Evolutionary conservation across 495 filamentous ascomycete species (phyloP).

Genomic region (Penicillium pulvis): DNA sequence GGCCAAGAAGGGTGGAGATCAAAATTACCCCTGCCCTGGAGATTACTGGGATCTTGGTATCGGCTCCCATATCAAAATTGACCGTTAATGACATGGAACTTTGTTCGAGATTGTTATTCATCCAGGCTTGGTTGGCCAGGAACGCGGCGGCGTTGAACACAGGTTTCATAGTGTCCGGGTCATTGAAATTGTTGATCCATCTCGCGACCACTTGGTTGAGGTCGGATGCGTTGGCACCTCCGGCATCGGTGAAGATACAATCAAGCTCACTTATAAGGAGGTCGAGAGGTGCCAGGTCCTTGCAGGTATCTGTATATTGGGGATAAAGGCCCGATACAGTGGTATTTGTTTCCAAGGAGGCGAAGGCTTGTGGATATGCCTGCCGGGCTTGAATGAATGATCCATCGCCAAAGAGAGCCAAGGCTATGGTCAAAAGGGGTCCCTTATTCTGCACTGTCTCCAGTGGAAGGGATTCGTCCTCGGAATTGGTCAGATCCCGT

Average conservation of each 20-base stretch:
- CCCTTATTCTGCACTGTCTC: conserved; percentile 16
- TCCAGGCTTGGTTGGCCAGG: conserved; percentile 4
- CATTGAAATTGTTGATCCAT: background rate
- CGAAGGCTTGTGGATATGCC: background rate
- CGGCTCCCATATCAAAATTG: conserved; percentile 1
- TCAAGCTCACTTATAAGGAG: background rate
- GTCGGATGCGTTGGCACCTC: background rate
- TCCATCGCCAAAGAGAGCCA: conserved; percentile 34
- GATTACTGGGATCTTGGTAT: conserved; percentile 1
- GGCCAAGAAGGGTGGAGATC: background rate
- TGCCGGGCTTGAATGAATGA: conserved; percentile 17
- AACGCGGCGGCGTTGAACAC: background rate
- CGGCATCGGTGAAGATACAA: background rate
- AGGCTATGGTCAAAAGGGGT: conserved; percentile 26
- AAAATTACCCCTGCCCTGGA: background rate
- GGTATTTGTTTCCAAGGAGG: background rate
- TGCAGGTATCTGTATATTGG: background rate
- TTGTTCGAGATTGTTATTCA: background rate
- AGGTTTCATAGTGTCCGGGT: background rate
- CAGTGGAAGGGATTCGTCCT: background rate
- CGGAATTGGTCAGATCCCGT: background rate
- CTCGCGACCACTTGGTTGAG: background rate
- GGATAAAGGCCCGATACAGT: background rate
- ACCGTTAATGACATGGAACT: background rate
- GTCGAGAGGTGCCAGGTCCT: background rate